Evolutionary conservation across 2,329 filamentous ascomycete genomes (phyloP).

Genomic region (Orbilia oligospora): DNA sequence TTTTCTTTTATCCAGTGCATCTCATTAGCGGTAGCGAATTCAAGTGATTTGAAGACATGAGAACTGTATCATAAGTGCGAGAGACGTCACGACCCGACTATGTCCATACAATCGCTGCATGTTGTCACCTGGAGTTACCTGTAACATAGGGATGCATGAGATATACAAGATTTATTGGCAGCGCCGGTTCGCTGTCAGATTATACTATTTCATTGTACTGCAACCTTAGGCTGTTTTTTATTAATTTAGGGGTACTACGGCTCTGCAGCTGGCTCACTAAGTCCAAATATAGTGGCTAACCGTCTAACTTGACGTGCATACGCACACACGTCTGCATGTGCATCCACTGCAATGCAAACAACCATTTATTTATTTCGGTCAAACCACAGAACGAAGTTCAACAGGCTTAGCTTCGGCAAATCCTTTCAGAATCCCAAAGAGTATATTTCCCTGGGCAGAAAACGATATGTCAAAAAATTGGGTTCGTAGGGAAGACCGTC

Average conservation of each 20-base stretch:
- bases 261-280: too few relatives aligned
- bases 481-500: neutral
- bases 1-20: constrained; percentile 46
- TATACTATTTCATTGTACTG: too few relatives aligned
- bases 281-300: neutral
- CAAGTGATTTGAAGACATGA: constrained; percentile 54
- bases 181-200: constrained; percentile 10
- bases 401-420: neutral
- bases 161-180: constrained; percentile 1
- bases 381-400: neutral
- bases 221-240: too few relatives aligned
- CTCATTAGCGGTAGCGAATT: constrained; percentile 59
- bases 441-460: neutral
- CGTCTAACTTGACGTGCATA: constrained; percentile 15
- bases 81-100: constrained; percentile 35
- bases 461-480: neutral
- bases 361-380: neutral
- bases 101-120: constrained; percentile 11
- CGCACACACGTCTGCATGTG: neutral
- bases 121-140: constrained; percentile 24
- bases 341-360: neutral
- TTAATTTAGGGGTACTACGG: too few relatives aligned
- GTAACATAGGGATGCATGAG: constrained; percentile 27
- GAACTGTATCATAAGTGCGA: constrained; percentile 50
- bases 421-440: neutral